Evolutionary conservation across 2,329 filamentous ascomycete species (phyloP).

Genomic region (Metarhizium guizhouense): DNA sequence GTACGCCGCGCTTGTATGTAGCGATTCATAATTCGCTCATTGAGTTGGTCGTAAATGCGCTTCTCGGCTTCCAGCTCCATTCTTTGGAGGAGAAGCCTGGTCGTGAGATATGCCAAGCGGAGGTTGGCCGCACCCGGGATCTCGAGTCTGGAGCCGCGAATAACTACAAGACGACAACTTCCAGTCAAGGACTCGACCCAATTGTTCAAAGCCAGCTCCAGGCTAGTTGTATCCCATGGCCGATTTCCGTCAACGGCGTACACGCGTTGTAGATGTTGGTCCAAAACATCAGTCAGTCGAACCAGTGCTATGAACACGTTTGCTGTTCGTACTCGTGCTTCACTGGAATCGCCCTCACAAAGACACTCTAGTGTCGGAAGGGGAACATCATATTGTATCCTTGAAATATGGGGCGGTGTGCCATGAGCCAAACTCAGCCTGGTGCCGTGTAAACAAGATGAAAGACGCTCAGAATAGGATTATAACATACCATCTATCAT

Average conservation of each 20-base stretch:
- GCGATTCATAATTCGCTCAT: conserved; percentile 17
- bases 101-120: conserved; percentile 39
- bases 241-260: conserved; percentile 23
- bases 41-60: conserved; percentile 12
- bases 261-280: conserved; percentile 22
- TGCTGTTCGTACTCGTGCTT: conserved; percentile 16
- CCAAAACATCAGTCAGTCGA: conserved; percentile 31
- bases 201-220: conserved; percentile 29
- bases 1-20: conserved; percentile 31
- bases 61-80: conserved; percentile 35
- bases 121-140: conserved; percentile 39
- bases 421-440: neutral
- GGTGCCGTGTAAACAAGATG: neutral
- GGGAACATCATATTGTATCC: conserved; percentile 38
- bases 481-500: conserved; percentile 41
- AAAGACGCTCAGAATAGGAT: neutral
- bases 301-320: conserved; percentile 36
- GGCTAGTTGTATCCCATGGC: conserved; percentile 15
- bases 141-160: conserved; percentile 30
- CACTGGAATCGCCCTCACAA: conserved; percentile 12
- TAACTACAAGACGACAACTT: conserved; percentile 28
- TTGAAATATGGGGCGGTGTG: conserved; percentile 32
- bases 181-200: conserved; percentile 36
- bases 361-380: conserved; percentile 28
- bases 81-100: conserved; percentile 36